Conservation (phyloP, 2,329 filamentous ascomycete genomes). For the Pestalotiopsis sp. region DNA sequence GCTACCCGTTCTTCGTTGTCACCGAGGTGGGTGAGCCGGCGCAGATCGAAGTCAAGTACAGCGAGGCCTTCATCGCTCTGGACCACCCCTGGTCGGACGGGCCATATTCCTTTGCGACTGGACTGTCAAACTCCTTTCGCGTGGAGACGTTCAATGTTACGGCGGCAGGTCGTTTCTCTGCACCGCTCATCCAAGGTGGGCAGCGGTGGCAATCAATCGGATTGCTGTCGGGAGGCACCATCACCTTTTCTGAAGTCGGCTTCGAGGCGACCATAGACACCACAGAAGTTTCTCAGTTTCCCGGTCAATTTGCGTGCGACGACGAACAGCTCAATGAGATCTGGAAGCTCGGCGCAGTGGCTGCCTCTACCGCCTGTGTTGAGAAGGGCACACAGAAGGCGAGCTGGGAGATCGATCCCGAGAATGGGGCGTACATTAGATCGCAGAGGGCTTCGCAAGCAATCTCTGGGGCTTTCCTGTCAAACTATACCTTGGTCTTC, state of each 20-base stretch:
- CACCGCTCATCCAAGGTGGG: constrained; percentile 8
- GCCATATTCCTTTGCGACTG: constrained; percentile 3
- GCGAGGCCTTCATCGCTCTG: constrained; percentile 2
- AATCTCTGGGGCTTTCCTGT: constrained; percentile 22
- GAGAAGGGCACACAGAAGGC: constrained; percentile 37
- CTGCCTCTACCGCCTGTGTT: constrained; percentile 36
- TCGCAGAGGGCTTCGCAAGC: constrained; percentile 34
- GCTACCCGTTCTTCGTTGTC: neutral
- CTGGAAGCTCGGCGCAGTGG: constrained; percentile 39
- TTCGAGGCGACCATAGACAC: constrained; percentile 31
- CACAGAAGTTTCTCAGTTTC: constrained; percentile 23
- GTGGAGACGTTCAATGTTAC: constrained; percentile 11
- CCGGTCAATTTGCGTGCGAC: constrained; percentile 31
- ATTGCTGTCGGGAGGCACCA: neutral
- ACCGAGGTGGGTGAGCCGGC: neutral
- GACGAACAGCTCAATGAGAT: constrained; percentile 35
- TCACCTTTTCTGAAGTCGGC: constrained; percentile 31
- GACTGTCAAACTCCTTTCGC: constrained; percentile 2
- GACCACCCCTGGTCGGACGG: constrained; percentile 2
- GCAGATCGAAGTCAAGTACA: constrained; percentile 14
- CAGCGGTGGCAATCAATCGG: constrained; percentile 12
- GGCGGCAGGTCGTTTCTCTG: neutral
- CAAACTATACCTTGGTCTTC: constrained; percentile 40
- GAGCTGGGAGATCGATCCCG: constrained; percentile 33
- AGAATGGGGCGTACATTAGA: constrained; percentile 36